Evolutionary conservation across 129 eudicot species (phyloP).

Genomic region (Heracleum sosnowskyi): DNA sequence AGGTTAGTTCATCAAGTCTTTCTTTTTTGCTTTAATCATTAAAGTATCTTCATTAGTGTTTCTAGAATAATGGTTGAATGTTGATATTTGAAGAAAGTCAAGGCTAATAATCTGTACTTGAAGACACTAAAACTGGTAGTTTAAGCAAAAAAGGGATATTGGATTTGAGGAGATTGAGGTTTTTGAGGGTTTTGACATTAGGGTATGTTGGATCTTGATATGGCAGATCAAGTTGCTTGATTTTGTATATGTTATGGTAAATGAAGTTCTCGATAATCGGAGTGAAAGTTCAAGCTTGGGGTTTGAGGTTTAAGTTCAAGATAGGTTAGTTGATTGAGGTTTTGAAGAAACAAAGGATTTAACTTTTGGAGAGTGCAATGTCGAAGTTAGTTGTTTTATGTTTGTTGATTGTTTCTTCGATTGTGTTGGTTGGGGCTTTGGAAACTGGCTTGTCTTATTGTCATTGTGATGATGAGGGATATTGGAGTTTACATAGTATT

Average conservation of each 20-base stretch:
- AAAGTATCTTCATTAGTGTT: not conserved
- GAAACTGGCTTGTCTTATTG: slow-evolving; percentile 40
- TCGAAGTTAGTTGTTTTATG: slow-evolving; percentile 21
- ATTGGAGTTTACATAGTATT: slow-evolving; percentile 50
- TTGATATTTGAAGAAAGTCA: not conserved
- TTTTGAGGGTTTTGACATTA: slow-evolving; percentile 13
- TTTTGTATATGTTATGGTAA: not conserved
- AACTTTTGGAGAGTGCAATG: slow-evolving; percentile 19
- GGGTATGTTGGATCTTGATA: slow-evolving; percentile 15
- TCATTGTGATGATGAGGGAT: slow-evolving; percentile 72
- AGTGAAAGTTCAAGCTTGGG: slow-evolving; percentile 12
- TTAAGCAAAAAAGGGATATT: not conserved
- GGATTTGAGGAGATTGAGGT: slow-evolving; percentile 5
- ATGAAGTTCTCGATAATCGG: not conserved
- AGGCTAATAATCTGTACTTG: not conserved
- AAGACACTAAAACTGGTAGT: not conserved
- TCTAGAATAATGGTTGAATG: not conserved
- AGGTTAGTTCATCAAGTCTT: not conserved
- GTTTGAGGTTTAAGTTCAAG: slow-evolving; percentile 7
- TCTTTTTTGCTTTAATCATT: not conserved
- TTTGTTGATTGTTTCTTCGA: slow-evolving; percentile 25
- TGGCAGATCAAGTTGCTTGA: not conserved
- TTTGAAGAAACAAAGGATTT: not conserved
- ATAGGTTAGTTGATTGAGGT: slow-evolving; percentile 10
- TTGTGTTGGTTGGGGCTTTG: slow-evolving; percentile 20